Evolutionary conservation across 2,329 filamentous ascomycete species (phyloP), one percentile per base, ranked within the genome.

Genomic region (Penicillium digitatum): DNA sequence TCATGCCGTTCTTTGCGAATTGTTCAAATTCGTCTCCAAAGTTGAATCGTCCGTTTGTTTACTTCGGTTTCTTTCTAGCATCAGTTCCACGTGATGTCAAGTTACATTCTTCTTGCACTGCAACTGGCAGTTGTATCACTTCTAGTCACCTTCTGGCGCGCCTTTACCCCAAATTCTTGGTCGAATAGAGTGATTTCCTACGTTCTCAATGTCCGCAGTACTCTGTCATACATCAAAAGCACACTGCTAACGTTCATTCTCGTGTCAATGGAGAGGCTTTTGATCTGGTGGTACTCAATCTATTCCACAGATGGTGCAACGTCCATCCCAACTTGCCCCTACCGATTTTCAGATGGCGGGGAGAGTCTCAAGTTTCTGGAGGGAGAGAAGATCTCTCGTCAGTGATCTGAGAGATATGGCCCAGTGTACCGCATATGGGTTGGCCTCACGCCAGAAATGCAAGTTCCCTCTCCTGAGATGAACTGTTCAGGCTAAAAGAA

Each of bases 321-420:
- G 1, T 8, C 32, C 11, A 43, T 61, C 2, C 60, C 60, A 5
- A 52, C 46, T 2, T 46, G 37, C 5, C 54, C 54, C 1, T 63
- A 62, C 24, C 34, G 48, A 12, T 75, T 62, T 54, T 72, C 74
- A 1, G 70, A 76, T 54, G 74, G 74, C 2, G 72, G 76, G 57
- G 76, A 75, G 2, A 67, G 76, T 52, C 56, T 64, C 2, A 79
- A 78, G 56, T 79, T 78, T 51, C 55, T 78, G 2, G 35, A 58
- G 6, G 76, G 76, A 1, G 56, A 58, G 9, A 54, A 65, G 6
- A 74, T 74, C 35, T 70, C 66, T 22, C 43, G 31, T 8, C 39
- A 48, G 18, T 78, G 76, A 76, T 61, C 54, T 10, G 39, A 49
- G 18, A 40, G 66, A 48, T 66, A 70, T 59, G 75, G 76, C 2